A percentile compares a stretch with the other conserved stretches of the same genome.
Conservation (phyloP, 805 yeast genomes). For the Myxozyma vanderwaltii region DNA sequence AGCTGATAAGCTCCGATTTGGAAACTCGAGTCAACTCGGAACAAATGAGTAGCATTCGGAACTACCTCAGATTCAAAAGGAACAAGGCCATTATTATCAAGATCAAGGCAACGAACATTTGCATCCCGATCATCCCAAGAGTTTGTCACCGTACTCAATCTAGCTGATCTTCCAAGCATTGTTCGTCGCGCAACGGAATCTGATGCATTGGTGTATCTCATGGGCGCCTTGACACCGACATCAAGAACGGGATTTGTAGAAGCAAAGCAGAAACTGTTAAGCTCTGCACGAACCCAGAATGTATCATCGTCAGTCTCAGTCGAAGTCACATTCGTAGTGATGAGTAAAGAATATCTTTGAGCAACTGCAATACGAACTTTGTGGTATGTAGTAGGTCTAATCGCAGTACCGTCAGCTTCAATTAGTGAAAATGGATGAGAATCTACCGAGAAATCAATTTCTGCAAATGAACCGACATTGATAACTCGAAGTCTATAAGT, state of each 20-base stretch:
- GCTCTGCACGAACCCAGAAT: constrained; percentile 47
- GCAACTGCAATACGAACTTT: constrained; percentile 59
- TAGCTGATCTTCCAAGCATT: constrained; percentile 11
- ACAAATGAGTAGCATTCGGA: constrained; percentile 41
- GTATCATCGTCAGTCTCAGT: constrained; percentile 38
- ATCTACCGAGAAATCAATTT: constrained; percentile 41
- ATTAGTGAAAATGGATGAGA: constrained; percentile 38
- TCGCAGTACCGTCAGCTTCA: constrained; percentile 44
- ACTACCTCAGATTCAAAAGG: constrained; percentile 36
- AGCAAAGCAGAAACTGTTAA: constrained; percentile 46
- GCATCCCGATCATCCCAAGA: constrained; percentile 36
- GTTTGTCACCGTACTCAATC: constrained; percentile 3
- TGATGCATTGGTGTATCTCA: constrained; percentile 40
- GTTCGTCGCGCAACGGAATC: constrained; percentile 14
- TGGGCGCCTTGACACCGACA: constrained; percentile 42
- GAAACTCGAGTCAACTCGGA: constrained; percentile 42
- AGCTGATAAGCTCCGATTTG: constrained; percentile 42
- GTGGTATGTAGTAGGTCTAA: constrained; percentile 36
- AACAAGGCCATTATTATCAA: constrained; percentile 35
- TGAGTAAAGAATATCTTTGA: constrained; percentile 73
- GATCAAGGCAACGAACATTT: constrained; percentile 37
- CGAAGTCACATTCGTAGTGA: constrained; percentile 51
- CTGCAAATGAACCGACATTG: constrained; percentile 43
- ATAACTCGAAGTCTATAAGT: constrained; percentile 38
- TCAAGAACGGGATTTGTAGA: constrained; percentile 43